Conservation (phyloP, 2,329 filamentous ascomycete species). For the Phialocephala sp. region DNA sequence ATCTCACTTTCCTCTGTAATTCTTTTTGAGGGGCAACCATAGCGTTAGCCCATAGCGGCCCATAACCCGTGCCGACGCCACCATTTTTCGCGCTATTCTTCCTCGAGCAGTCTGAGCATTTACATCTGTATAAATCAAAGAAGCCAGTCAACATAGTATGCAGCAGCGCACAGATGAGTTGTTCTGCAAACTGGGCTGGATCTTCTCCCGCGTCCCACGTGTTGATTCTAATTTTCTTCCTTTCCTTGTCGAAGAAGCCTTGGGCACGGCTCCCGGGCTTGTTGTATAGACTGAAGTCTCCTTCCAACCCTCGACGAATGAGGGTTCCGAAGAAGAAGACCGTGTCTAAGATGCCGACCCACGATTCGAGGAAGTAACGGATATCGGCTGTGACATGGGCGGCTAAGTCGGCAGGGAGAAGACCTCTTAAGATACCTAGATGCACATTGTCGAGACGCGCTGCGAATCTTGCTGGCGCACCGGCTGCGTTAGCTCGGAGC, state of each 20-base stretch:
- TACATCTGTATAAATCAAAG: background rate
- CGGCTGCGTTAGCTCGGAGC: background rate
- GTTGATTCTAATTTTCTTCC: background rate
- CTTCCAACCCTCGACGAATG: background rate
- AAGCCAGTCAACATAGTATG: background rate
- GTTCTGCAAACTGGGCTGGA: background rate
- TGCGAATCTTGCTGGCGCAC: background rate
- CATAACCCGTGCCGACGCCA: background rate
- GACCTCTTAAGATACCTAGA: background rate
- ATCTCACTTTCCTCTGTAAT: background rate
- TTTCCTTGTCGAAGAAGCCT: background rate
- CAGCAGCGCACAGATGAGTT: background rate
- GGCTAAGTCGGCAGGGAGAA: background rate
- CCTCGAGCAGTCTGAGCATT: background rate
- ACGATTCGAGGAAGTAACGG: background rate
- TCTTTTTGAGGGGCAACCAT: background rate
- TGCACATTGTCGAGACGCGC: background rate
- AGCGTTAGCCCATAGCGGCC: background rate
- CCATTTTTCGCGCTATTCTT: background rate
- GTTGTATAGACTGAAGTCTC: background rate
- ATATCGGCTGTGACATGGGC: background rate
- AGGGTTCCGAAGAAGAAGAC: constrained; percentile 1
- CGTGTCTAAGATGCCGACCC: background rate
- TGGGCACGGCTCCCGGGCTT: background rate
- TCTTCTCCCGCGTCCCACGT: background rate